Evolutionary conservation across 2,329 filamentous ascomycete genomes (phyloP).

Genomic region (Zymoseptoria pseudotritici): DNA sequence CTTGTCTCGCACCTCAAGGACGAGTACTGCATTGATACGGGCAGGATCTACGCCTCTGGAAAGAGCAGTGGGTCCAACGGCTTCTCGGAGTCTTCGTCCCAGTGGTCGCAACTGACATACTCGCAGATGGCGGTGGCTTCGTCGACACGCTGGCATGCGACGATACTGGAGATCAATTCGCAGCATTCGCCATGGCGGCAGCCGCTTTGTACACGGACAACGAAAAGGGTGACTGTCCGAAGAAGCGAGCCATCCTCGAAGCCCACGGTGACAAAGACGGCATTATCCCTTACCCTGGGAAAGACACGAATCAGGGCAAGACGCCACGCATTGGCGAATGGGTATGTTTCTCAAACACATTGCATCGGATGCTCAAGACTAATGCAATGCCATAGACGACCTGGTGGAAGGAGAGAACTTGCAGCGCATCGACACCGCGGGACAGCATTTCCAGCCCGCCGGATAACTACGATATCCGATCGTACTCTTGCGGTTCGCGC

Average conservation of each 20-base stretch:
- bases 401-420: slow-evolving; percentile 34
- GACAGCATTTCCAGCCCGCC: slow-evolving; percentile 18
- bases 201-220: slow-evolving; percentile 40
- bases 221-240: slow-evolving; percentile 20
- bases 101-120: not conserved
- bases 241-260: slow-evolving; percentile 36
- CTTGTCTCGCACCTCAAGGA: slow-evolving; percentile 35
- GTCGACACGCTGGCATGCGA: slow-evolving; percentile 42
- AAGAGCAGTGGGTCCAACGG: slow-evolving; percentile 37
- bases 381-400: slow-evolving; percentile 5
- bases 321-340: slow-evolving; percentile 26
- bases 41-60: slow-evolving; percentile 40
- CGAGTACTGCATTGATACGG: slow-evolving; percentile 40
- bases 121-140: slow-evolving; percentile 41
- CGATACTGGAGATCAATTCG: slow-evolving; percentile 36
- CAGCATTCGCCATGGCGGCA: slow-evolving; percentile 44
- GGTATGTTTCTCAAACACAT: slow-evolving; percentile 13
- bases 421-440: slow-evolving; percentile 19
- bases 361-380: not conserved
- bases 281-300: slow-evolving; percentile 35
- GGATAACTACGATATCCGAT: slow-evolving; percentile 25
- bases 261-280: slow-evolving; percentile 38
- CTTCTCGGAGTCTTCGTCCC: too few species aligned
- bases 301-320: slow-evolving; percentile 18
- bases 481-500: slow-evolving; percentile 24